These are phyloP conservation scores for Trichoderma sp. DNA, from an alignment of 2,329 filamentous ascomycete species.

Conservation along the genomic window DNA sequence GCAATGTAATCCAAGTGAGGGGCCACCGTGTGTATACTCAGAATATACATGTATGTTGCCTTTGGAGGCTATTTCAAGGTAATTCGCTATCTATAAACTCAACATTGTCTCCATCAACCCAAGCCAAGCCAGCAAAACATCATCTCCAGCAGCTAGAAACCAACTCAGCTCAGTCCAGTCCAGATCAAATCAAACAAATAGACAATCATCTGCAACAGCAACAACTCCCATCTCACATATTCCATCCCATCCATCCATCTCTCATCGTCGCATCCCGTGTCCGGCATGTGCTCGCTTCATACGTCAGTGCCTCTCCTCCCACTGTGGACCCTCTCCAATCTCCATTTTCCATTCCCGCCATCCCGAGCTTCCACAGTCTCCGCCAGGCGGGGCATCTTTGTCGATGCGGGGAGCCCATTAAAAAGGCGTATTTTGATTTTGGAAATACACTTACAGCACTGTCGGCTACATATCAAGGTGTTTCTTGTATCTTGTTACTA, in stretches of 20 bases:
- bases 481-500: not conserved
- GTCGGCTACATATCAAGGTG: too few species aligned
- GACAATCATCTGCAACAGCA: not conserved
- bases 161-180: not conserved
- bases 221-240: not conserved
- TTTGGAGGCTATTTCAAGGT: not conserved
- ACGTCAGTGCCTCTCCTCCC: constrained; percentile 1
- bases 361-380: constrained; percentile 7
- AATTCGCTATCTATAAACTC: not conserved
- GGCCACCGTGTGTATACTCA: not conserved
- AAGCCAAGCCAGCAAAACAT: not conserved
- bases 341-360: not conserved
- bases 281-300: not conserved
- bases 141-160: not conserved
- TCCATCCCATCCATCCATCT: not conserved
- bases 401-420: not conserved
- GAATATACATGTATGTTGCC: not conserved
- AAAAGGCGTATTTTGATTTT: not conserved
- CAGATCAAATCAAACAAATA: not conserved
- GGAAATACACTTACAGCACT: not conserved
- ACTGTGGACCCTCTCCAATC: not conserved
- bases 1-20: not conserved
- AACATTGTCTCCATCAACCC: not conserved
- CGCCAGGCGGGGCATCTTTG: not conserved
- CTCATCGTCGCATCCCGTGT: not conserved